Evolutionary conservation across 148 eudicot species (phyloP), one percentile per base, ranked within the genome.

Genomic region (Vaccinium myrtillus): DNA sequence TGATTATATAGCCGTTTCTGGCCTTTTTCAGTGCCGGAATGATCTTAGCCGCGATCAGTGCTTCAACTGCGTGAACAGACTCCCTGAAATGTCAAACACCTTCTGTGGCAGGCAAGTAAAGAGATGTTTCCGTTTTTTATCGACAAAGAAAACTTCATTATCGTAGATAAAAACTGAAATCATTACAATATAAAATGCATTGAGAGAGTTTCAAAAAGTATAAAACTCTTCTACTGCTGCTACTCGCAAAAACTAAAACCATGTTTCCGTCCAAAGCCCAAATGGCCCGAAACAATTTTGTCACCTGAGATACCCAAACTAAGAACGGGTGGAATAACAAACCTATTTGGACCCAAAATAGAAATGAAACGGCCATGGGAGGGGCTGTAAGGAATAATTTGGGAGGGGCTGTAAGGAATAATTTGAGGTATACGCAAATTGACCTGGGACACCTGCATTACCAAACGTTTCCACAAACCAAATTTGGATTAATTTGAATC

Each of bases 71-170:
- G 74, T 69, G 39, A 69, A 27, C 39, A 69, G 8, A 15, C 74
- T 69, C 74, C 74, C 43, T 27, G 74, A 69, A 4, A 27, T 69
- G 74, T 69, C 74, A 14, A 27, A 27, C 8, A 0, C 74, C 18
- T 69, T 69, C 15, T 69, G 74, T 14, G 39, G 74, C 74, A 69
- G 74, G 74, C 74, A 69, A 69, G 74, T 69, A 12, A 13, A 69
- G 27, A 13, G 27, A 32, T 0, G 18, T 65, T 23, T 65, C 15
- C 15, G 10, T 65, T 50, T 50, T 7, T 50, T 43, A 43, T 43
- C 6, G 6, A 1, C 46, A 43, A 43, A 43, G 6, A 43, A 43
- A 43, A 43, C 46, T 4, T 43, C 46, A 43, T 4, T 43, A 5
- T 43, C 46, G 5, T 43, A 4, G 0, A 43, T 43, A 43, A 43